Base-by-base conservation (phyloP, 345 rosid species). In the Cardamine resedifolia region DNA sequence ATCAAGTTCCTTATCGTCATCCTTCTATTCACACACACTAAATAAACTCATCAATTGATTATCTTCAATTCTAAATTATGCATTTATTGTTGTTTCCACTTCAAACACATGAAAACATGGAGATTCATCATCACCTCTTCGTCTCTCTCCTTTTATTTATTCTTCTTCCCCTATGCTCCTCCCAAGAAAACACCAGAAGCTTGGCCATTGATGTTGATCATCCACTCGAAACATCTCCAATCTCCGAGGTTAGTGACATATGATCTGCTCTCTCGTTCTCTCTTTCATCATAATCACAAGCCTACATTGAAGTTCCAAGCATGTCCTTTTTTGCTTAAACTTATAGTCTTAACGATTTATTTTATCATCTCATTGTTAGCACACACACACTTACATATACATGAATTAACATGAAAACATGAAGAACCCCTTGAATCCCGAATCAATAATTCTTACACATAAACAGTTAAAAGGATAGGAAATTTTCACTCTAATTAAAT, bases 141-240 rank as follows among this genome's bases (percentile, higher is more conserved):
- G n/a, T 70, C 67, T 47, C 47, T 64, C 44, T 70, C 31, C 50
- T 75, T 52, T 43, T 76, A 21, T 23, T 58, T 39, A 31, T 62
- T 58, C 61, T 50, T 47, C 53, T 70, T 57, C 67, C 71, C 23
- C 23, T 70, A 70, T 45, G 47, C 48, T 64, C 49, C 30, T 70
- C 76, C 11, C 76, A 76, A 56, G 72, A 76, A 50, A 48, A 47
- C 30, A 56, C 76, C 49, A 70, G 61, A 70, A 70, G 71, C 67
- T 76, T 76, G 61, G 39, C 28, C 56, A 57, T 56, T 64, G 55
- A 57, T 70, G 71, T 53, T 14, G 39, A 64, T 58, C 59, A 52
- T 45, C 27, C 70, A n/a, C 44, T 76, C 10, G 2, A 76, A 27
- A 38, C 56, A 38, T 56, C 71, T 63, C 63, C 31, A 52, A 16